Percentiles rank a stretch among this genome's conserved stretches.
Evolutionary conservation across 192 early-diverging fungal genomes (phyloP).

Genomic region (Entophlyctis luteolus): DNA sequence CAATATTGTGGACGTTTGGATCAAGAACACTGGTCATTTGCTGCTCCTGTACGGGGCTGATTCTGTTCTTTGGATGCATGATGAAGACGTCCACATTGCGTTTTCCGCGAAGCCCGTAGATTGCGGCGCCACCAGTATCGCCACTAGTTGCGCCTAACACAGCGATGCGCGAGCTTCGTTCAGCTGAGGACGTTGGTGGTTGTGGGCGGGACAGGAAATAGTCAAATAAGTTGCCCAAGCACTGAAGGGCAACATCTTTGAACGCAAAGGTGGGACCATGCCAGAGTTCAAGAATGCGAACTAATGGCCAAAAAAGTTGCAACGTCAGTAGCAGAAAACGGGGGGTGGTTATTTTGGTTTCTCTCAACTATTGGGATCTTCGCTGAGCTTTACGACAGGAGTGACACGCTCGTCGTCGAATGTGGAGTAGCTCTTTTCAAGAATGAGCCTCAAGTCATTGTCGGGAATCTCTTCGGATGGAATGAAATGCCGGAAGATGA

Average conservation of each 20-base stretch:
- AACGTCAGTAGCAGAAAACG: neutral
- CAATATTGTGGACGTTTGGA: slow-evolving; percentile 86
- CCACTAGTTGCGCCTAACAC: slow-evolving; percentile 95
- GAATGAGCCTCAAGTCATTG: slow-evolving; percentile 62
- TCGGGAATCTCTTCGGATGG: slow-evolving; percentile 72
- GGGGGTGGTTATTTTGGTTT: neutral
- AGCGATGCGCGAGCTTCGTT: slow-evolving; percentile 48
- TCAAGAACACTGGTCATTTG: slow-evolving; percentile 98
- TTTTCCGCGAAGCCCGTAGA: slow-evolving; percentile 92
- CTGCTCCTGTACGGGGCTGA: slow-evolving; percentile 92
- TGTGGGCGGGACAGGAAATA: slow-evolving; percentile 79
- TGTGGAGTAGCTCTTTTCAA: slow-evolving; percentile 29
- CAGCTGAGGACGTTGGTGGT: neutral
- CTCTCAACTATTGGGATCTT: neutral
- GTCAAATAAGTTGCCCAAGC: slow-evolving; percentile 95
- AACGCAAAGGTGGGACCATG: slow-evolving; percentile 98
- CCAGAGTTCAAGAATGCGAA: slow-evolving; percentile 82
- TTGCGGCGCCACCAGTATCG: slow-evolving; percentile 97
- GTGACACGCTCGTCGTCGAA: neutral
- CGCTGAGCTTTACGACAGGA: slow-evolving; percentile 9
- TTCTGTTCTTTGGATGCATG: slow-evolving; percentile 82
- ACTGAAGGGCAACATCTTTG: slow-evolving; percentile 97
- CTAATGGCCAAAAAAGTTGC: neutral
- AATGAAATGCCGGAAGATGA: slow-evolving; percentile 82
- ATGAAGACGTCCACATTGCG: slow-evolving; percentile 91